phyloP scores from a whole-genome alignment of 345 rosid genomes.

The Pseudoturritis turrita region DNA sequence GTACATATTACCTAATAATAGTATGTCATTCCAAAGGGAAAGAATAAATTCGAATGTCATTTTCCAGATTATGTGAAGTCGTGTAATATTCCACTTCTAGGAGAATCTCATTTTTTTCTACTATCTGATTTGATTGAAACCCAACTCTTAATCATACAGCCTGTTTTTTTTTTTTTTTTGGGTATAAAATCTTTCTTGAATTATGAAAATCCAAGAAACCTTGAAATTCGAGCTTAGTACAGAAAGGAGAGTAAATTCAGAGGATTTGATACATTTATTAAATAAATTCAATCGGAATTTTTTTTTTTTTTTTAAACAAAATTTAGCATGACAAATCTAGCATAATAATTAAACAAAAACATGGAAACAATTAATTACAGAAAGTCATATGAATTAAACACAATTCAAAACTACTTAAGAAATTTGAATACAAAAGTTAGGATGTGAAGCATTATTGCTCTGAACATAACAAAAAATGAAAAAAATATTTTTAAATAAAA shows the following conservation, averaged over 20 bases:
- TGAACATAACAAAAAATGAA: too few relatives aligned
- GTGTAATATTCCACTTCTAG: not conserved
- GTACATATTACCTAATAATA: not conserved
- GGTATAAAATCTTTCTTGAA: not conserved
- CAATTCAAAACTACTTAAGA: too few relatives aligned
- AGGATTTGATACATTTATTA: not conserved
- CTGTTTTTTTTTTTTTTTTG: too few relatives aligned
- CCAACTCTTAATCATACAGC: not conserved
- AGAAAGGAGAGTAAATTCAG: not conserved
- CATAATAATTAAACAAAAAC: too few relatives aligned
- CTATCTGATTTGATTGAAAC: not conserved
- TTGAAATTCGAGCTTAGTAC: not conserved
- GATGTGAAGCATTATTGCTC: too few relatives aligned
- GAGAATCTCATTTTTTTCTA: not conserved
- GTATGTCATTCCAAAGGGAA: not conserved
- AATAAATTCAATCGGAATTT: not conserved
- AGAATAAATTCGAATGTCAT: not conserved
- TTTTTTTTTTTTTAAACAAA: too few relatives aligned
- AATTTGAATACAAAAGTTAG: not conserved
- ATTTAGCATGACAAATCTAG: too few relatives aligned
- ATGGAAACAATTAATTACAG: too few relatives aligned
- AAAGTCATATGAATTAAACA: too few relatives aligned
- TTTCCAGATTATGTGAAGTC: constrained; percentile 19
- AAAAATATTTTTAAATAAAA: too few relatives aligned
- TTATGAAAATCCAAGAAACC: not conserved